These are phyloP conservation scores for Fusarium clavum DNA, from an alignment of 2,329 filamentous ascomycete species.

Conservation along the genomic window DNA sequence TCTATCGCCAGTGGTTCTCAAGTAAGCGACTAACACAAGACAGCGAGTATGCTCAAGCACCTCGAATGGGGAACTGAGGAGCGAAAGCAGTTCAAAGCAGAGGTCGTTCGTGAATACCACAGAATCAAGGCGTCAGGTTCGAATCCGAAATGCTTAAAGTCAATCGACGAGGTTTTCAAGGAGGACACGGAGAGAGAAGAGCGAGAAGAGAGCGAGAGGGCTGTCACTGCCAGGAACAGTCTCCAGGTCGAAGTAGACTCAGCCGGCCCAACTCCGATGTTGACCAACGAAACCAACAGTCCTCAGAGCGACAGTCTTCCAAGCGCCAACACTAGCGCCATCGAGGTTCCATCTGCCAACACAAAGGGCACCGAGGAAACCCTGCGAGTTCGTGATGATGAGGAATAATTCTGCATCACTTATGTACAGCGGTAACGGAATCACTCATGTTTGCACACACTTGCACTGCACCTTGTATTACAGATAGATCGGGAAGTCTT, in stretches of 20 bases:
- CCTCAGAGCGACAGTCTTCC: slow-evolving; percentile 74
- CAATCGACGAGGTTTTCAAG: not conserved
- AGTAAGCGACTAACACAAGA: slow-evolving; percentile 24
- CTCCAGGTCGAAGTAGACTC: slow-evolving; percentile 63
- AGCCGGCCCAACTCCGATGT: slow-evolving; percentile 70
- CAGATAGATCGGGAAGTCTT: slow-evolving; percentile 25
- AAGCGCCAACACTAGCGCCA: slow-evolving; percentile 70
- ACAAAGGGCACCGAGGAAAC: slow-evolving; percentile 38
- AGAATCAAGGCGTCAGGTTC: not conserved
- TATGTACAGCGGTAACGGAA: not conserved
- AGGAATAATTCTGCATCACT: slow-evolving; percentile 41
- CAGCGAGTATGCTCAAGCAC: slow-evolving; percentile 82
- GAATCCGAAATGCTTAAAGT: slow-evolving; percentile 58
- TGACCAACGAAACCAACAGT: slow-evolving; percentile 77
- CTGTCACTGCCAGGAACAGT: not conserved
- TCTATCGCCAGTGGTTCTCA: not conserved
- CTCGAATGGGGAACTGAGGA: not conserved
- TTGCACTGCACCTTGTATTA: slow-evolving; percentile 32
- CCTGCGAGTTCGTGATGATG: slow-evolving; percentile 48
- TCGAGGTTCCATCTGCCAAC: slow-evolving; percentile 53
- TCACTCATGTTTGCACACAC: not conserved
- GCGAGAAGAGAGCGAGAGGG: not conserved
- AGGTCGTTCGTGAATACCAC: not conserved
- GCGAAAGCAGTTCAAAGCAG: not conserved
- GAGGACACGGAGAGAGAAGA: not conserved